Percentiles rank a stretch among this genome's conserved stretches.
Evolutionary conservation across 345 rosid genomes (phyloP).

Genomic region (Lepidium aucheri): DNA sequence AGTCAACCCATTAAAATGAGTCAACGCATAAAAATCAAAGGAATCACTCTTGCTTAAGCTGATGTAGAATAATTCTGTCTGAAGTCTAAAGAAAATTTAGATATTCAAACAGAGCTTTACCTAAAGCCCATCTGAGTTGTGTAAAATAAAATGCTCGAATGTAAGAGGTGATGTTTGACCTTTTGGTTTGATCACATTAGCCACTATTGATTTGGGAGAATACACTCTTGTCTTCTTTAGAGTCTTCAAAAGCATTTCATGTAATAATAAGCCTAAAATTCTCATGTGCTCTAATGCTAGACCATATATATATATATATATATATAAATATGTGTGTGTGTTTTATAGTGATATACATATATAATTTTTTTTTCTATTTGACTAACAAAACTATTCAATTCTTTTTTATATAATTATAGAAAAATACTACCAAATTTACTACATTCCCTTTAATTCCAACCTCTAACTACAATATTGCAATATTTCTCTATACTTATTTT

Average conservation of each 20-base stretch:
- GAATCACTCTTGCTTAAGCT: constrained; percentile 69
- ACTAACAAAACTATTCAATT: background rate
- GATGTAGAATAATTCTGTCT: constrained; percentile 70
- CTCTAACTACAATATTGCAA: too few relatives aligned
- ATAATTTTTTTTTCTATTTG: background rate
- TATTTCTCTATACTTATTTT: too few relatives aligned
- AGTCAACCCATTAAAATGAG: too few relatives aligned
- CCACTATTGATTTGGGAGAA: constrained; percentile 52
- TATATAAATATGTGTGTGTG: too few relatives aligned
- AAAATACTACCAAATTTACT: too few relatives aligned
- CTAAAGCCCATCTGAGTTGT: constrained; percentile 38
- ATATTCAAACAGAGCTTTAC: too few relatives aligned
- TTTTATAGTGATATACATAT: background rate
- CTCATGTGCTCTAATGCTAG: constrained; percentile 79
- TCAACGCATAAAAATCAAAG: constrained; percentile 41
- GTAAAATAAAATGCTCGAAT: constrained; percentile 39
- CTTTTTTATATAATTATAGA: too few relatives aligned
- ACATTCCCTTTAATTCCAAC: too few relatives aligned
- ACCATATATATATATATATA: too few relatives aligned
- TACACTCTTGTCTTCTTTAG: constrained; percentile 76
- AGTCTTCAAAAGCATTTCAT: constrained; percentile 35
- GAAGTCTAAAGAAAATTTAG: constrained; percentile 23
- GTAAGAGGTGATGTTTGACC: constrained; percentile 70
- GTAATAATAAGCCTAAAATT: constrained; percentile 35
- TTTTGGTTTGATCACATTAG: constrained; percentile 70